Conservation (phyloP, 768 basidiomycete genomes). For the Mycena albidolilacea region DNA sequence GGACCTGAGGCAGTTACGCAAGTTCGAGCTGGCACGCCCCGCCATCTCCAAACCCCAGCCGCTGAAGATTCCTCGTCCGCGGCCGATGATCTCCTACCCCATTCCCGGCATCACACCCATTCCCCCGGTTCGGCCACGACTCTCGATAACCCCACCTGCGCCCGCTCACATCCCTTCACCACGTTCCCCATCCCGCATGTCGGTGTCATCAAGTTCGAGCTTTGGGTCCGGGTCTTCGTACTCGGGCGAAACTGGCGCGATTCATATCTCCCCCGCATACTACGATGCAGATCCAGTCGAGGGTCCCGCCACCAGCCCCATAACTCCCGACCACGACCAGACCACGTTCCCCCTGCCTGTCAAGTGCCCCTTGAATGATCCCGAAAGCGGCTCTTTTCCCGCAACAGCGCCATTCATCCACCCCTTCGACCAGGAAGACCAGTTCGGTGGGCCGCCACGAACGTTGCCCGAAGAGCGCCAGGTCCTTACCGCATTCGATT, state of each 20-base stretch:
- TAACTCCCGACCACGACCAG: slow-evolving; percentile 39
- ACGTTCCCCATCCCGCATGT: slow-evolving; percentile 42
- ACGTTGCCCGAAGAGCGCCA: slow-evolving; percentile 56
- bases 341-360: slow-evolving; percentile 35
- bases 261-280: slow-evolving; percentile 60
- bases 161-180: slow-evolving; percentile 44
- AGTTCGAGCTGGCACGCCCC: slow-evolving; percentile 83
- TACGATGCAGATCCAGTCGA: slow-evolving; percentile 57
- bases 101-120: slow-evolving; percentile 43
- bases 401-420: slow-evolving; percentile 67
- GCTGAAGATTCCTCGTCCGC: slow-evolving; percentile 45
- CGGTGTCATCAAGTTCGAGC: slow-evolving; percentile 43
- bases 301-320: slow-evolving; percentile 50
- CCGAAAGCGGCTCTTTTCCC: slow-evolving; percentile 46
- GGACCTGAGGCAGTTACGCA: slow-evolving; percentile 82
- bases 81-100: slow-evolving; percentile 42
- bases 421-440: slow-evolving; percentile 57
- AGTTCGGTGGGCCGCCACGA: slow-evolving; percentile 46
- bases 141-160: slow-evolving; percentile 48
- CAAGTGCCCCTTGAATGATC: slow-evolving; percentile 39
- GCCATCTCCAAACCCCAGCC: slow-evolving; percentile 68
- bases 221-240: slow-evolving; percentile 42
- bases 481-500: slow-evolving; percentile 61
- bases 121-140: slow-evolving; percentile 40
- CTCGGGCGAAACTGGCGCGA: slow-evolving; percentile 43